Conservation (phyloP, 257 asterid species). For the Apocynum venetum region DNA sequence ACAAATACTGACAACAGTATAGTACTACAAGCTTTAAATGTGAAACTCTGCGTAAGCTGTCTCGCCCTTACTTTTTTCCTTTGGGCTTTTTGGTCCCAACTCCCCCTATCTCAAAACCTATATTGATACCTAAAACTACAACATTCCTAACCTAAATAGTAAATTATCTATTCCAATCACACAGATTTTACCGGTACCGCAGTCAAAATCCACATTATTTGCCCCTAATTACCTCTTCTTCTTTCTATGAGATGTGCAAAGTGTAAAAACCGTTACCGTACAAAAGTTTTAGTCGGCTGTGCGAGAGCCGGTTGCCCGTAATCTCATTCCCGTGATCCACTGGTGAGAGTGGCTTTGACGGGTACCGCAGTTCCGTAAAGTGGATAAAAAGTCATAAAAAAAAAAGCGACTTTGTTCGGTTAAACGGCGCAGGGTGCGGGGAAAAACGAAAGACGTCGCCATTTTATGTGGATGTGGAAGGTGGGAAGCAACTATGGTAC, state of each 20-base stretch:
- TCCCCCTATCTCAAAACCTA: neutral
- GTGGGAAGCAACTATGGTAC: no score
- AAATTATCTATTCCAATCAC: neutral
- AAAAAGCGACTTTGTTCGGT: neutral
- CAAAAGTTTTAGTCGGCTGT: neutral
- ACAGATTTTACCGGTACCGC: no score
- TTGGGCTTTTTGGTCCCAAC: neutral
- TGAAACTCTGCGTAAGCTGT: neutral
- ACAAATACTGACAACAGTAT: neutral
- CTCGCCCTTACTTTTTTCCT: neutral
- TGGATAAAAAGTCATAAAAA: no score
- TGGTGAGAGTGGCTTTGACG: neutral
- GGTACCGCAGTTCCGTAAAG: neutral
- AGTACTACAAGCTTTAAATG: neutral
- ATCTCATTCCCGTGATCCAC: neutral
- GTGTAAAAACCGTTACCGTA: constrained; percentile 3
- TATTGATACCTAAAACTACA: neutral
- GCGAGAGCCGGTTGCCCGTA: neutral
- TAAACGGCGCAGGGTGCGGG: neutral
- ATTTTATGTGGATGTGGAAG: no score
- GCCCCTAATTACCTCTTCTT: no score
- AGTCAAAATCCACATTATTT: no score
- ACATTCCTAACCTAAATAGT: neutral
- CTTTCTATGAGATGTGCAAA: neutral
- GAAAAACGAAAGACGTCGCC: constrained; percentile 6